phyloP scores from a whole-genome alignment of 352 stramenopile genomes.

The Ophiocytium majus region DNA sequence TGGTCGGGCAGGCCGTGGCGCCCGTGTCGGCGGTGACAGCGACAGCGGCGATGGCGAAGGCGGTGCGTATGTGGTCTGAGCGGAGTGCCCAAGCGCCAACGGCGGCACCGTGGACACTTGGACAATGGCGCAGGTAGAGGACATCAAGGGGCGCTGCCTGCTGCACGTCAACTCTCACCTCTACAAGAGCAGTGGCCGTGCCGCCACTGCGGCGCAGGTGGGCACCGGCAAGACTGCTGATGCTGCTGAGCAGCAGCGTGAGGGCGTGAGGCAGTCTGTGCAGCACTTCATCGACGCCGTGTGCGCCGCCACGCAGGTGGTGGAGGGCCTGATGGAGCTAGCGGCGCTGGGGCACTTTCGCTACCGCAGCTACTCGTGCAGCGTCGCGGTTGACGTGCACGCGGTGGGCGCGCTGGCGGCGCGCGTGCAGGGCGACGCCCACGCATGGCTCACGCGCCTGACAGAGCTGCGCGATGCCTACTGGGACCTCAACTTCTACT shows the following conservation, averaged over 20 bases:
- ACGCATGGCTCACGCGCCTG: not conserved
- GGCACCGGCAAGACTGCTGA: not conserved
- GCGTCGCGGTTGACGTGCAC: not conserved
- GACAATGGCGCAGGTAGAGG: not conserved
- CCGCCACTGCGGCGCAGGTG: not conserved
- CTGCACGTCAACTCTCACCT: not conserved
- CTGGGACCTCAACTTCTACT: not conserved
- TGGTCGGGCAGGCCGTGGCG: not conserved
- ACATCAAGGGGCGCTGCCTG: not conserved
- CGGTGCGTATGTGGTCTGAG: too few species aligned
- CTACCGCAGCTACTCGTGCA: not conserved
- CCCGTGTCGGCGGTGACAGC: not conserved
- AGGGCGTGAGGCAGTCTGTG: not conserved
- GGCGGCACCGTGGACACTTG: not conserved
- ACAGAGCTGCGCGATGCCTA: not conserved
- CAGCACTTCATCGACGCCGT: not conserved
- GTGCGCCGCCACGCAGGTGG: not conserved
- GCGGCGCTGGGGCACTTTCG: not conserved
- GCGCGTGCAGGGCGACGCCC: not conserved
- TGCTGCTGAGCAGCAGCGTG: not conserved
- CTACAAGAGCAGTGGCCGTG: not conserved
- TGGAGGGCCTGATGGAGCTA: not conserved
- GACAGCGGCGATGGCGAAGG: not conserved
- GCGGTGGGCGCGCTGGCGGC: not conserved
- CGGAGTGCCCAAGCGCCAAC: too few species aligned